Evolutionary conservation across 495 filamentous ascomycete genomes (phyloP), one percentile per base, ranked within the genome.

Genomic region (Lophiostoma macrostomum): DNA sequence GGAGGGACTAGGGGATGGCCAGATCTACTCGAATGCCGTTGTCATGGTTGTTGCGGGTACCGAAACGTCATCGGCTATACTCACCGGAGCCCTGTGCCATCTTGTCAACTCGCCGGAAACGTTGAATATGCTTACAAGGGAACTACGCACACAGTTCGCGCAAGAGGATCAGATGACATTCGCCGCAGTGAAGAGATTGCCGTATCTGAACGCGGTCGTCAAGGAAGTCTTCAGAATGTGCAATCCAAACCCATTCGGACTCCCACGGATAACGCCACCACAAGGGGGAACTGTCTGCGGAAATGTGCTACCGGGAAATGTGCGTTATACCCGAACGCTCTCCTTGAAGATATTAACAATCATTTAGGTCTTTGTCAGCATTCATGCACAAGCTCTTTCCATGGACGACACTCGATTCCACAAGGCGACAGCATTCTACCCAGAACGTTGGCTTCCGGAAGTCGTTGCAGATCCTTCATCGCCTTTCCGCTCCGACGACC

Each of bases 171-270:
- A 63, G 1, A 48, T 65, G 19, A 61, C 42, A 2, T 63, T 65
- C 35, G 34, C 58, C 6, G 58, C 69, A 56, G 65, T 72, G 5
- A 64, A 55, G 31, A 64, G 64, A 20, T 58, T 76, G 2, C 64
- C 66, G 0, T 76, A 74, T 40, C 55, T 76, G 3, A 61, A 64
- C 6, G 73, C 73, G 0, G 75, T 70, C 30, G 67, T 81, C 4
- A 67, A 71, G 6, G 79, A 82, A 61, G 73, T 73, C 0, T 64
- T 80, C 18, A 72, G 79, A 5, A 59, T 80, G 14, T 74, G 74
- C 40, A 76, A 78, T 0, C 73, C 77, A n/a, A 24, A n/a, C 3
- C 71, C 73, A 14, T 72, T 71, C 23, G 63, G 52, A 14, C 73
- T 80, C 47, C 69, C 72, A 0, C 69, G 76, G 0, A 66, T 70